phyloP scores from a whole-genome alignment of 768 basidiomycete species.

The Amanita phalloides region DNA sequence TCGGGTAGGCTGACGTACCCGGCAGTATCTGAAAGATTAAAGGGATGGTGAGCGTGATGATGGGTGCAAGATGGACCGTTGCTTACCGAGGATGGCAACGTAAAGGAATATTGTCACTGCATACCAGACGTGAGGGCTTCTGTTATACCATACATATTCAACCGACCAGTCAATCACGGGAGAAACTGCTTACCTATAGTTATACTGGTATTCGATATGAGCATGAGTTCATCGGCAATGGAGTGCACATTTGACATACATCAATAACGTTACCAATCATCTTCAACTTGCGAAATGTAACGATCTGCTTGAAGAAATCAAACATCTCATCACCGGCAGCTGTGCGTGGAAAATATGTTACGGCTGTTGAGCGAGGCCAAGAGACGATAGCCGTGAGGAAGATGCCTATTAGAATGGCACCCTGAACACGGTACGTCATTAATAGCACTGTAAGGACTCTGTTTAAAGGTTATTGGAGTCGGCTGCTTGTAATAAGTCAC shows the following conservation, averaged over 20 bases:
- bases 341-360: slow-evolving; percentile 78
- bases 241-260: slow-evolving; percentile 26
- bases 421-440: slow-evolving; percentile 79
- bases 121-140: slow-evolving; percentile 75
- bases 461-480: not conserved
- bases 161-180: not conserved
- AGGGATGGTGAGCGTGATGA: not conserved
- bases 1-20: slow-evolving; percentile 18
- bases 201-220: slow-evolving; percentile 25
- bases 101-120: slow-evolving; percentile 85
- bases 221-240: not conserved
- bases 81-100: slow-evolving; percentile 70
- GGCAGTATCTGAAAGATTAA: slow-evolving; percentile 29
- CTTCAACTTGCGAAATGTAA: slow-evolving; percentile 56
- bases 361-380: slow-evolving; percentile 75
- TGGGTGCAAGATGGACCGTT: not conserved
- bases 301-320: slow-evolving; percentile 78
- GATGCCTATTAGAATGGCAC: slow-evolving; percentile 76
- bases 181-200: slow-evolving; percentile 24
- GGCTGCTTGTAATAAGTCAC: slow-evolving; percentile 11
- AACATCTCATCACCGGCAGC: slow-evolving; percentile 58
- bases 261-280: slow-evolving; percentile 58
- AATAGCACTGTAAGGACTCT: slow-evolving; percentile 69
- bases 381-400: slow-evolving; percentile 78
- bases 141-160: slow-evolving; percentile 15